Evolutionary conservation across 2,329 filamentous ascomycete species (phyloP).

Genomic region (Aspergillus eucalypticola): DNA sequence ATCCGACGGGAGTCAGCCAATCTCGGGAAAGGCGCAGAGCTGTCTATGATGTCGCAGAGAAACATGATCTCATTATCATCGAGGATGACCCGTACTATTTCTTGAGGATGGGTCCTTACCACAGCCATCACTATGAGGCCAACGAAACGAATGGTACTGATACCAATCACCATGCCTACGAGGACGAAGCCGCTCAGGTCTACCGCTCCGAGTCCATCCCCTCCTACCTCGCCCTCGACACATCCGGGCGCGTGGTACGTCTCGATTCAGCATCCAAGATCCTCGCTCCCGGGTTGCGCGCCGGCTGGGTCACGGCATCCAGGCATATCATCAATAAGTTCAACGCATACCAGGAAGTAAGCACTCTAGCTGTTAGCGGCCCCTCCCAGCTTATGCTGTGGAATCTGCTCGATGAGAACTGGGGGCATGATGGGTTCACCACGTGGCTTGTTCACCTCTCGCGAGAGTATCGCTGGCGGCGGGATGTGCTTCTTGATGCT

Average conservation of each 20-base stretch:
- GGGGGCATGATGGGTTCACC: conserved; percentile 83
- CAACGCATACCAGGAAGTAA: conserved; percentile 73
- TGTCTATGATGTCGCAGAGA: conserved; percentile 75
- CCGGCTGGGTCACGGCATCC: conserved; percentile 82
- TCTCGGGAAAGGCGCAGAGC: conserved; percentile 64
- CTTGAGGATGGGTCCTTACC: conserved; percentile 64
- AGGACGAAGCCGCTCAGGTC: neutral
- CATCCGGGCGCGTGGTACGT: conserved; percentile 77
- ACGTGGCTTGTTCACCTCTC: conserved; percentile 78
- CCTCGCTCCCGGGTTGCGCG: conserved; percentile 70
- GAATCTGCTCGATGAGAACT: conserved; percentile 81
- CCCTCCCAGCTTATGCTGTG: conserved; percentile 75
- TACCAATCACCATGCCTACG: conserved; percentile 35
- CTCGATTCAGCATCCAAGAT: conserved; percentile 88
- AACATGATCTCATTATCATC: conserved; percentile 82
- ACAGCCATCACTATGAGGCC: no score
- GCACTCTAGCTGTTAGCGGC: conserved; percentile 75
- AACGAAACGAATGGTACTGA: no score
- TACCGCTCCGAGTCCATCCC: conserved; percentile 44
- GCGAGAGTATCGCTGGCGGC: conserved; percentile 69
- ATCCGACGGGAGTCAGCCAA: conserved; percentile 86
- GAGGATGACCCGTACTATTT: conserved; percentile 97
- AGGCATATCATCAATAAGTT: conserved; percentile 77
- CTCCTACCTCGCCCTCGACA: conserved; percentile 70
- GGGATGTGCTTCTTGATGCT: conserved; percentile 71